These are phyloP conservation scores for Leonotis leonurus DNA, from an alignment of 257 asterid genomes.

Conservation along the genomic window DNA sequence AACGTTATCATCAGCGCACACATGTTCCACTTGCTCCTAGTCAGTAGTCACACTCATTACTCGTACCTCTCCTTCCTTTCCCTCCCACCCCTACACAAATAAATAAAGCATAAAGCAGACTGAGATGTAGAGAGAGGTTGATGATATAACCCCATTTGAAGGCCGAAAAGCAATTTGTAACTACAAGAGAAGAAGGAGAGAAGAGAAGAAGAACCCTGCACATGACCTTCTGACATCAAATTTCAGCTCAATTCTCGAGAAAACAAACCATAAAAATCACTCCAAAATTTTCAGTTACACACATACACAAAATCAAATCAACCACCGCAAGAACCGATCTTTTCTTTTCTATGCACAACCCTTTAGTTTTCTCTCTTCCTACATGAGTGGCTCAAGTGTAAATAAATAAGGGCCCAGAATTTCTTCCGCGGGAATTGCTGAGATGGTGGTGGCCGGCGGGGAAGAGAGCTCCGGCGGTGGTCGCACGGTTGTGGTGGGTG, in stretches of 20 bases:
- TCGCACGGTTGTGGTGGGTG: slow-evolving; percentile 78
- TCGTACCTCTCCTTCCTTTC: background rate
- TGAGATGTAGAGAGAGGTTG: background rate
- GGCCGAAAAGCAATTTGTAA: slow-evolving; percentile 22
- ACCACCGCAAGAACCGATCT: slow-evolving; percentile 15
- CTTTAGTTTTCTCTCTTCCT: background rate
- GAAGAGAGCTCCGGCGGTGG: slow-evolving; percentile 34
- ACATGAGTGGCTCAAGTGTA: background rate
- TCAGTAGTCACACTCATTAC: background rate
- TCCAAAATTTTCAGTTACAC: slow-evolving; percentile 12
- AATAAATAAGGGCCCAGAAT: background rate
- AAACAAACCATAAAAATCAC: slow-evolving; percentile 16
- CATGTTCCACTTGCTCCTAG: slow-evolving; percentile 6
- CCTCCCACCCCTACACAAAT: too few relatives aligned
- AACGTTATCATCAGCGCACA: background rate
- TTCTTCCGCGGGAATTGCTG: background rate
- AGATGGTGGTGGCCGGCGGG: slow-evolving; percentile 37
- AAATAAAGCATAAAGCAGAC: background rate
- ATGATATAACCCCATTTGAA: slow-evolving; percentile 25
- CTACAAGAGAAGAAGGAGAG: too few relatives aligned
- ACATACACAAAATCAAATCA: too few relatives aligned
- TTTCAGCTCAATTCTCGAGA: slow-evolving; percentile 25
- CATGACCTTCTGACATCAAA: slow-evolving; percentile 20
- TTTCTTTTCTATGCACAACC: background rate
- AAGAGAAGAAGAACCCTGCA: slow-evolving; percentile 10